Base-by-base conservation (phyloP, 805 yeast genomes). In the Hemisphaericaspora nanyangensis region DNA sequence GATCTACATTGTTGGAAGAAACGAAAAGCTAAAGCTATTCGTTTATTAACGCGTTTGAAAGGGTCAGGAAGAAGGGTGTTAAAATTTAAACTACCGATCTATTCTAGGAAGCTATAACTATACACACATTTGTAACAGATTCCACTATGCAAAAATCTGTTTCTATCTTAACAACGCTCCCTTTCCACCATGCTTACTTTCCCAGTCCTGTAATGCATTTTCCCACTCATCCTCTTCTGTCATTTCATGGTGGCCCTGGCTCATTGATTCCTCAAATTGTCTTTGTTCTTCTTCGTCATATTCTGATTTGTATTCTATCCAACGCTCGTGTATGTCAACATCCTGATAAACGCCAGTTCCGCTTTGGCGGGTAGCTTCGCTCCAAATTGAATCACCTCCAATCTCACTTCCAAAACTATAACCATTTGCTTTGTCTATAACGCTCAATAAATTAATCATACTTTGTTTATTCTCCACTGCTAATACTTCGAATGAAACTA, bases 321-420 rank as follows among this genome's bases (percentile, higher is more conserved):
- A 93, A 43, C 99, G 72, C 48, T 93, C 99, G 50, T 93, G 99
- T 4, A 88, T 77, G 56, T 90, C 96, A 6, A 78, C 65, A 12
- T 74, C 76, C 34, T 67, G 62, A 24, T 41, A 48, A 4, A 68
- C 79, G 8, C 85, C 79, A 29, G 90, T 82, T 34, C 85, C 80
- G 29, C 91, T 82, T 38, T 85, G 87, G 47, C 98, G 72, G 0
- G 91, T 76, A 0, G 96, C 96, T 50, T 91, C 96, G n/a, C 89
- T 85, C 99, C 99, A 93, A 2, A 93, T 80, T 0, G 91, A 78
- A 55, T 93, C 99, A n/a, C 98, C 99, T 2, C 97, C 96, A 6
- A 91, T 72, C 50, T 93, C 99, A 1, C 90, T 70, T 0, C 99
- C 99, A 66, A 87, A 88, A 49, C 85, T 75, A 56, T 93, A 93